Evolutionary conservation across 257 asterid species (phyloP).

Genomic region (Nicotiana benthamiana): DNA sequence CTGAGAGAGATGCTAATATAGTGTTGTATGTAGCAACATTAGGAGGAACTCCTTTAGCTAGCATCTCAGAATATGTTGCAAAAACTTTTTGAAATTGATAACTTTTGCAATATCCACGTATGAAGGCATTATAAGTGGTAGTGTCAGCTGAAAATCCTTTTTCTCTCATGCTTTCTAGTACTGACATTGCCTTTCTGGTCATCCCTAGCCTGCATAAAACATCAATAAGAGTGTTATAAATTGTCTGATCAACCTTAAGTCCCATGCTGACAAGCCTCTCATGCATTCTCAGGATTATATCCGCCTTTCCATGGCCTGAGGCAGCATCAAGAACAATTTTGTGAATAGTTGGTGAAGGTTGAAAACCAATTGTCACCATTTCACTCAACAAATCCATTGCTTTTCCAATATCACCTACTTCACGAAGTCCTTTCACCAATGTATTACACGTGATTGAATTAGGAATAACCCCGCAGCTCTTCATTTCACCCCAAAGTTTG

Average conservation of each 20-base stretch:
- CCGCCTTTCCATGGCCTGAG: conserved; percentile 47
- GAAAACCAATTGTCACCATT: conserved; percentile 39
- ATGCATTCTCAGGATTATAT: conserved; percentile 55
- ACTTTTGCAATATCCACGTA: conserved; percentile 72
- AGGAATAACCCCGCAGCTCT: conserved; percentile 48
- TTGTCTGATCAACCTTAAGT: conserved; percentile 39
- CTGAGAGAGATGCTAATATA: conserved; percentile 59
- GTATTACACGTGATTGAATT: conserved; percentile 50
- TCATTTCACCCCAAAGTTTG: conserved; percentile 57
- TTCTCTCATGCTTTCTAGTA: conserved; percentile 53
- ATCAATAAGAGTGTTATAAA: conserved; percentile 48
- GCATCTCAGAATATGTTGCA: conserved; percentile 52
- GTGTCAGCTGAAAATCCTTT: conserved; percentile 64
- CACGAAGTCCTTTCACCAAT: conserved; percentile 71
- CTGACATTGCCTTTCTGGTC: conserved; percentile 67
- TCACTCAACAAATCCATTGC: conserved; percentile 58
- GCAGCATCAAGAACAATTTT: conserved; percentile 56
- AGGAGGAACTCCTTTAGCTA: conserved; percentile 57
- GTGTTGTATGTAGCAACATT: conserved; percentile 56
- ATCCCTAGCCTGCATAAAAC: conserved; percentile 66
- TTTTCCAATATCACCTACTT: conserved; percentile 43
- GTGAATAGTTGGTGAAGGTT: conserved; percentile 51
- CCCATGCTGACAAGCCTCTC: conserved; percentile 58
- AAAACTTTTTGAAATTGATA: conserved; percentile 49
- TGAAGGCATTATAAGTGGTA: conserved; percentile 63